A percentile compares a stretch with the other conserved stretches of the same genome.
phyloP scores from a whole-genome alignment of 768 basidiomycete species.

The Lentinula detonsa region DNA sequence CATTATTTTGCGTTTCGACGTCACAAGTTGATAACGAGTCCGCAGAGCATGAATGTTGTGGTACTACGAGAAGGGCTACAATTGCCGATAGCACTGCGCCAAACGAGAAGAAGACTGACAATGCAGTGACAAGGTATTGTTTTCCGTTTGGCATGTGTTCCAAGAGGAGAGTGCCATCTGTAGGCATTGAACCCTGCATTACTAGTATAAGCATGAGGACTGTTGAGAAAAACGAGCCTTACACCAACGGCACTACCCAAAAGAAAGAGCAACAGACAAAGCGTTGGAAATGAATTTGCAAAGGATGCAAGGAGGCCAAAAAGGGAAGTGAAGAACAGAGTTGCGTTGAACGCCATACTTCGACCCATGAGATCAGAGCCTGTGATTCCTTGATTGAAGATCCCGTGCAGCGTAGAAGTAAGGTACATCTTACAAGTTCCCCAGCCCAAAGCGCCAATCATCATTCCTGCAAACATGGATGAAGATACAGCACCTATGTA shows the following conservation, averaged over 20 bases:
- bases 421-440: slow-evolving; percentile 60
- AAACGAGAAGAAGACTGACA: slow-evolving; percentile 39
- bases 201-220: background rate
- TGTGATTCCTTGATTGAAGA: slow-evolving; percentile 11
- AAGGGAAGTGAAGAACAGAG: slow-evolving; percentile 82
- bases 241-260: slow-evolving; percentile 94
- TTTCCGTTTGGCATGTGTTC: slow-evolving; percentile 94
- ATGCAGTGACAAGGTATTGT: slow-evolving; percentile 54
- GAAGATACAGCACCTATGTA: slow-evolving; percentile 81
- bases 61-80: slow-evolving; percentile 75
- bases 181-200: slow-evolving; percentile 87
- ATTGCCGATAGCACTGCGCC: slow-evolving; percentile 79
- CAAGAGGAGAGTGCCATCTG: slow-evolving; percentile 86
- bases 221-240: slow-evolving; percentile 19
- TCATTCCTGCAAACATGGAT: slow-evolving; percentile 95
- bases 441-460: slow-evolving; percentile 90
- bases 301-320: slow-evolving; percentile 84
- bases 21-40: slow-evolving; percentile 46
- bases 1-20: slow-evolving; percentile 63
- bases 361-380: slow-evolving; percentile 88
- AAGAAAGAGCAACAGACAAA: slow-evolving; percentile 79
- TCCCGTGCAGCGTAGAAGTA: background rate
- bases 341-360: slow-evolving; percentile 86
- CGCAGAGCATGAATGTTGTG: slow-evolving; percentile 61
- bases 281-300: slow-evolving; percentile 54